Base-by-base conservation (phyloP, 768 basidiomycete genomes). In the Pleurotus salmoneostramineus region DNA sequence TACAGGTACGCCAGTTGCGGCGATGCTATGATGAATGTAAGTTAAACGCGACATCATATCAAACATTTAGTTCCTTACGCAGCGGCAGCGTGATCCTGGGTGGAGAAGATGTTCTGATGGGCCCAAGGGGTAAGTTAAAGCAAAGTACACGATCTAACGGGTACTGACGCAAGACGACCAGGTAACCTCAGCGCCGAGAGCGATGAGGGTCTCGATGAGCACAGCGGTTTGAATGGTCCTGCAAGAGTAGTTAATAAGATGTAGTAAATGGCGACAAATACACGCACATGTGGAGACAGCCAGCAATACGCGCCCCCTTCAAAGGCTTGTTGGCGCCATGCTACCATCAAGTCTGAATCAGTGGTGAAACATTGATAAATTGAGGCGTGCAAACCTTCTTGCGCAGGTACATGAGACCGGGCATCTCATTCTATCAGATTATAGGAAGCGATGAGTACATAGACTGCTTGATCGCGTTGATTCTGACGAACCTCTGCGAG, bases 161-260 rank as follows among this genome's bases (percentile, higher is more conserved):
- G 60, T 36, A 80, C 89, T 45, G 72, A 93, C 92, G 75, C 95
- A 97, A 64, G 95, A 98, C 27, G 97, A 98, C 97, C 97, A 99
- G 64, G 96, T 84, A 56, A 99, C 96, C 71, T 98, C 89, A 60
- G 97, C 97, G 68, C 97, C 97, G 66, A 99, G 86, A 65, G 88
- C 88, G 63, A 87, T 90, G 65, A 99, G 81, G 62, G 97, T 99
- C 82, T 99, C 97, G 69, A 99, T 98, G 74, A 99, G 89, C 66
- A 98, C 95, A 50, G 95, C 96, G 56, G 95, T 97, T 74, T 97
- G 95, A 69, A 98, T 95, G 65, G 96, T 97, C 95, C 95, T 98
- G 56, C 58, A 34, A 57, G 57, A 45, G 60, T 54, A n/a, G 48
- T 31, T 11, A 57, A 61, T 21, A 63, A 48, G 36, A 17, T 7